Evolutionary conservation across 2,329 filamentous ascomycete species (phyloP).

Genomic region (Tolypocladium endophyticum): DNA sequence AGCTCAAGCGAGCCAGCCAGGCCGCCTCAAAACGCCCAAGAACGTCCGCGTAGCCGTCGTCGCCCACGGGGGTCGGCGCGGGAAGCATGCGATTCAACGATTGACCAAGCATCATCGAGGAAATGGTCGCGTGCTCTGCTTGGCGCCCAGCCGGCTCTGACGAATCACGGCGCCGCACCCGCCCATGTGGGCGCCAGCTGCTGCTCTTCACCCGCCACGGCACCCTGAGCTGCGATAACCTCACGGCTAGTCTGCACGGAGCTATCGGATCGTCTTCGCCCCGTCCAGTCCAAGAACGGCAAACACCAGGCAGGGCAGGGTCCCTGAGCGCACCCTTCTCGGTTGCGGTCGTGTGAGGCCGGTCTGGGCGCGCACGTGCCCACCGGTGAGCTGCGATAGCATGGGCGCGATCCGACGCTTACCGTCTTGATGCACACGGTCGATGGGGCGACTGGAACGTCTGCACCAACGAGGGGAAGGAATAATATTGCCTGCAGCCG

Average conservation of each 20-base stretch:
- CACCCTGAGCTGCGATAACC: neutral
- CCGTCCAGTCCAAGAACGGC: neutral
- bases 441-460: neutral
- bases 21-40: neutral
- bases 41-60: no score
- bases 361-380: conserved; percentile 5
- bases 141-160: conserved; percentile 5
- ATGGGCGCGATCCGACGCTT: neutral
- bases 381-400: neutral
- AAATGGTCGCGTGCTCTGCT: conserved; percentile 31
- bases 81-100: conserved; percentile 4
- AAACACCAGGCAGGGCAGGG: neutral
- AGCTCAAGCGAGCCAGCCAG: neutral
- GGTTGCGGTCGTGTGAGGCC: neutral
- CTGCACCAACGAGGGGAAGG: neutral
- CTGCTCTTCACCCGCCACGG: neutral
- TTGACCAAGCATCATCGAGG: conserved; percentile 33
- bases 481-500: neutral
- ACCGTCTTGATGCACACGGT: neutral
- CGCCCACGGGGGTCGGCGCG: neutral
- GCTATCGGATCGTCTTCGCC: neutral
- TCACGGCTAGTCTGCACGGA: neutral
- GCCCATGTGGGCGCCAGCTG: conserved; percentile 20
- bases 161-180: conserved; percentile 22
- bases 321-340: neutral